Base-by-base conservation (phyloP, 306 rosid genomes). In the Psophocarpus tetragonolobus region DNA sequence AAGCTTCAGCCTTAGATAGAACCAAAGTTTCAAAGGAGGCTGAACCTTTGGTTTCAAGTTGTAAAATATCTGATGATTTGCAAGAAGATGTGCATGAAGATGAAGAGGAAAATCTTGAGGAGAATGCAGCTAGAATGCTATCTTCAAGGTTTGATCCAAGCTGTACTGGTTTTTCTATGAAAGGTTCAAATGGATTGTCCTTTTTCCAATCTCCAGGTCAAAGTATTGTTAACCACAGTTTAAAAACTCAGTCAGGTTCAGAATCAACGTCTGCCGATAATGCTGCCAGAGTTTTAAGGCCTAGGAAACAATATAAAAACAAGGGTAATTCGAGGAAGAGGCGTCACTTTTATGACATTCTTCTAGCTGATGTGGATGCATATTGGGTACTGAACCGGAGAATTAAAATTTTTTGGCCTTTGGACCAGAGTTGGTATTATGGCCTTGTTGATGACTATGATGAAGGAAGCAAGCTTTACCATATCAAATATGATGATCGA, bases 141-240 rank as follows among this genome's bases (percentile, higher is more conserved):
- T 96, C 99, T 20, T 96, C 99, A 60, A 87, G 99, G 87, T 96
- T 96, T 86, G 96, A 96, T 91, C 97, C 98, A 30, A 92, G 86
- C 85, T 96, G 94, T 84, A 91, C 99, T 48, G 98, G 97, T 26
- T 91, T 90, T 87, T 82, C 95, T 26, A 82, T 85, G 32, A 85
- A 81, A 81, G 69, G 76, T 8, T 76, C 80, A 38, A 85, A 89
- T 77, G 91, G 87, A 77, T 72, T 87, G 62, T 83, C 92, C 74
- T 77, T 79, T 83, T 84, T 77, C 80, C 67, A 71, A 68, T 75
- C 98, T 76, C 79, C 95, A 60, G 81, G 78, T 36, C 85, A 4
- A 80, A 89, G 88, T 79, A 56, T 65, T 82, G 90, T 71, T 85
- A 74, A 86, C 61, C 84, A 2, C 20, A 72, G 85, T 47, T 82